Evolutionary conservation across 1,139 yeast genomes (phyloP), one percentile per base, ranked within the genome.

Genomic region (Pichia kudriavzevii): DNA sequence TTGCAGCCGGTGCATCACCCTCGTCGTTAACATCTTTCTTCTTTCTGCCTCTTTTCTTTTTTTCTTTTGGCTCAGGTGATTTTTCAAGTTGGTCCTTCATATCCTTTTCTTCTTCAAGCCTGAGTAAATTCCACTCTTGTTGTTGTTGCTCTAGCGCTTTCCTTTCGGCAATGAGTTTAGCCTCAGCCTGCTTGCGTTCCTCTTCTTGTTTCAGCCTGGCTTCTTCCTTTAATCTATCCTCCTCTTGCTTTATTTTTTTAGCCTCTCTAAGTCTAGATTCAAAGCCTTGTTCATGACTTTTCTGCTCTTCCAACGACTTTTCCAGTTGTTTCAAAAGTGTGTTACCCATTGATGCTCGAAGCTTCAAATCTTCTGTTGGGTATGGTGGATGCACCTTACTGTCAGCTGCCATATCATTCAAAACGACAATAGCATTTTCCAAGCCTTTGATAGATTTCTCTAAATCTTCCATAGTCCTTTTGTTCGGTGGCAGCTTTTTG

Each of bases 301-400:
- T 67, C 47, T 94, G 95, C 47, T 83, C 93, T 19, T 69, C 75
- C 35, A 81, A 63, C 21, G 80, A 76, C 40, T 79, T 71, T 46
- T 72, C 81, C 42, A 91, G 67, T 52, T 88, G 80, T 40, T 72
- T 75, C 44, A 74, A 66, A 53, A 88, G 67, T 0, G 95, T 82
- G 39, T 76, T 75, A 50, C 95, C 96, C 69, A 85, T 73, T 45
- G 73, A 74, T 13, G 93, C 93, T 61, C 97, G 78, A 42, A 85
- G 80, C 51, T 77, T 79, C 48, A 93, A 66, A 44, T 88, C 96
- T 16, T 75, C 74, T 31, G 75, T 72, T 11, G 93, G 79, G 60
- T 77, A 80, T 38, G 95, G 88, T 16, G 93, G 75, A 49, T 72
- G 64, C 39, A 66, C 63, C 11, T 28, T 35, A 4, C 33, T 37